Base-by-base conservation (phyloP, 78 protist genomes). In the Dictyostelium capitatum region DNA sequence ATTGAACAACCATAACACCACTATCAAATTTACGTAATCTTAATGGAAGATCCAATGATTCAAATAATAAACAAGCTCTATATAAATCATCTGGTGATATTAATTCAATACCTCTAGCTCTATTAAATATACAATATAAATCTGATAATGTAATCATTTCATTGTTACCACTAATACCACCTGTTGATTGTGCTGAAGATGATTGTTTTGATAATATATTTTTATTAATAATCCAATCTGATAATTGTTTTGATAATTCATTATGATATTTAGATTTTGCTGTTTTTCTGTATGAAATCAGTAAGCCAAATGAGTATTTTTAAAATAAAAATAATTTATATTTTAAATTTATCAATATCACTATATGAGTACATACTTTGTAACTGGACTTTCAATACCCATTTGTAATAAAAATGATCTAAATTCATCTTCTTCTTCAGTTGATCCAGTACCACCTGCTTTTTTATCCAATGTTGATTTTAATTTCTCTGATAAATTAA, bases 341-440 rank as follows among this genome's bases (percentile, higher is more conserved):
- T 51, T 51, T 15, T 10, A 15, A 25, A 25, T 62, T 15, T 25
- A 8, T 0, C 12, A 15, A 6, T 51, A 67, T 30, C 0, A 15
- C 14, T 67, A 32, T 25, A 28, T 9, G 0, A 11, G 17, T n/a
- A 77, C 47, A 23, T 77, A 77, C 90, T 82, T 80, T 46, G 95
- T 90, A 8, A 90, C 95, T 19, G 89, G 95, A n/a, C 80, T 74
- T 37, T 73, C 89, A 7, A 90, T 82, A 80, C 95, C 95, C 95
- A 90, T 90, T 32, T 82, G 62, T 15, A 90, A 53, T 20, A 90
- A 50, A 65, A 90, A 82, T 46, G 67, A 48, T 53, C 89, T 51
- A 32, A 90, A 73, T 43, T 79, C 87, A 2, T 90, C 90, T 50
- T 90, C 89, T 46, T 82, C 90, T 25, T 20, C 46, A 8, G 56